A percentile compares a stretch with the other conserved stretches of the same genome.
Evolutionary conservation across 108 stramenopile species (phyloP).

Genomic region (Skeletonema grethae): DNA sequence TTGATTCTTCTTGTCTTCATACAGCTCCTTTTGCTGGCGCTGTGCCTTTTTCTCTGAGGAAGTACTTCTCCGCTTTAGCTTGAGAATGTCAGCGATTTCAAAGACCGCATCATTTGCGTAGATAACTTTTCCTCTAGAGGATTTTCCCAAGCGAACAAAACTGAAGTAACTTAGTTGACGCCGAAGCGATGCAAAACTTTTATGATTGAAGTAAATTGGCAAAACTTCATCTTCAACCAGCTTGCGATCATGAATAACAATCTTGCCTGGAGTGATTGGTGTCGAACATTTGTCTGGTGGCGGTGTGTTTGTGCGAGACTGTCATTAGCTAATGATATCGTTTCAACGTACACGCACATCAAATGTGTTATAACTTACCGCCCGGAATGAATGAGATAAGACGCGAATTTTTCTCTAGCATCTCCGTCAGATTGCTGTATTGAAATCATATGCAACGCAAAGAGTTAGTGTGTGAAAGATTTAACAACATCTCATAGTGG

Average conservation of each 20-base stretch:
- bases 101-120: constrained; percentile 78
- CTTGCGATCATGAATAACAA: constrained; percentile 81
- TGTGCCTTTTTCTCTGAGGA: constrained; percentile 3
- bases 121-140: constrained; percentile 66
- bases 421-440: constrained; percentile 68
- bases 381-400: constrained; percentile 75
- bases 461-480: constrained; percentile 15
- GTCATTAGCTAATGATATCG: neutral
- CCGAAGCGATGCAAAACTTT: constrained; percentile 85
- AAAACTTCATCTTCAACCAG: constrained; percentile 73
- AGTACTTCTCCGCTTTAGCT: constrained; percentile 55
- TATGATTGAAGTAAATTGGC: constrained; percentile 84
- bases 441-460: neutral
- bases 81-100: constrained; percentile 76
- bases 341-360: neutral
- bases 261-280: constrained; percentile 53
- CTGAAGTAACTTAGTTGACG: constrained; percentile 85
- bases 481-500: neutral
- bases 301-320: neutral
- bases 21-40: neutral
- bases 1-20: neutral
- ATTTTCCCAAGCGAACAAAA: constrained; percentile 79
- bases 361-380: constrained; percentile 40
- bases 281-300: neutral
- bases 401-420: constrained; percentile 75